Percentiles rank a stretch among this genome's conserved stretches.
Conservation (phyloP, 768 basidiomycete genomes). For the Hirschioporus abietinus region DNA sequence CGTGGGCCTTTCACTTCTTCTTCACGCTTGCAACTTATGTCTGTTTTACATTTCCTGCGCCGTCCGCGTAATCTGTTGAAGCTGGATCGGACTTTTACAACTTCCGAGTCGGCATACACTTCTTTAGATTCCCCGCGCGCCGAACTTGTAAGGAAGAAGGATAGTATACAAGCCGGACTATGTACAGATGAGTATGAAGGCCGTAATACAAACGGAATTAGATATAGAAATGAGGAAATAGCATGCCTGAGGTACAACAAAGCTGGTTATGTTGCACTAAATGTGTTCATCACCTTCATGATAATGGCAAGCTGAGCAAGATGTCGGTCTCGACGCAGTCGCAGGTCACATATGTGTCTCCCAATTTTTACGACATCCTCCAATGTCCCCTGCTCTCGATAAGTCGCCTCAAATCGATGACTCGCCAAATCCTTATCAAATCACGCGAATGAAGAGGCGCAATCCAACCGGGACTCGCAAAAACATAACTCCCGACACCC, state of each 20-base stretch:
- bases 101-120: slow-evolving; percentile 58
- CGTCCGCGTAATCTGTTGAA: slow-evolving; percentile 5
- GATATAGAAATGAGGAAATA: too few species aligned
- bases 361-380: background rate
- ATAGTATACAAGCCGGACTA: slow-evolving; percentile 73
- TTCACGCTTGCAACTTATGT: background rate
- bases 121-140: slow-evolving; percentile 63
- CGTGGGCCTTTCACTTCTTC: background rate
- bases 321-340: background rate
- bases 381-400: slow-evolving; percentile 4
- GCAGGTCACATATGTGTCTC: background rate
- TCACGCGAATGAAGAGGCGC: slow-evolving; percentile 22
- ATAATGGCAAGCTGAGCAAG: slow-evolving; percentile 47
- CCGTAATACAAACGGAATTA: background rate
- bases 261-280: slow-evolving; percentile 80
- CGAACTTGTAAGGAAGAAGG: slow-evolving; percentile 55
- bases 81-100: background rate
- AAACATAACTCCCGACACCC: slow-evolving; percentile 56
- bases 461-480: slow-evolving; percentile 65
- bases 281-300: slow-evolving; percentile 80
- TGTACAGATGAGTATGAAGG: slow-evolving; percentile 5
- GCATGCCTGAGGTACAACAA: slow-evolving; percentile 80
- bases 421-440: slow-evolving; percentile 13
- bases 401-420: slow-evolving; percentile 1
- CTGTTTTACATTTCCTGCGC: slow-evolving; percentile 12